Conservation (phyloP, 768 basidiomycete genomes). For the Leccinum subgranulosum region DNA sequence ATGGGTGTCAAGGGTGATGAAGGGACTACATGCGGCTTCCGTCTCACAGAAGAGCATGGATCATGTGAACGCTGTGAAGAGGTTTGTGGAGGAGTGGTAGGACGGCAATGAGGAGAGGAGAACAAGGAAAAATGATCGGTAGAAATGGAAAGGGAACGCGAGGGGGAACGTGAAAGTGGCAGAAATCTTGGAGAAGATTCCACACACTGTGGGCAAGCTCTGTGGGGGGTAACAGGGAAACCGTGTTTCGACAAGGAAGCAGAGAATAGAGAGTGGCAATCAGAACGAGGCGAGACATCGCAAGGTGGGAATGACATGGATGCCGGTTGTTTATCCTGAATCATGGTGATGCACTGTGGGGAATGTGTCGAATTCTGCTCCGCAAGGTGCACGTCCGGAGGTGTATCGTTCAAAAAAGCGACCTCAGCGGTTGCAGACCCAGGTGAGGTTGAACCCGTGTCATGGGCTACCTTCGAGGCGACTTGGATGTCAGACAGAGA, state of each 20-base stretch:
- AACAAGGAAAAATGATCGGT: constrained; percentile 11
- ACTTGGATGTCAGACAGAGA: constrained; percentile 8
- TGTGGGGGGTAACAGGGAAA: background rate
- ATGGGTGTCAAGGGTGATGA: constrained; percentile 24
- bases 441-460: background rate
- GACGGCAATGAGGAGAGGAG: constrained; percentile 11
- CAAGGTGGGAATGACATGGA: background rate
- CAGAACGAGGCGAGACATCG: constrained; percentile 4
- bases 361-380: background rate
- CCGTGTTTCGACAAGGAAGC: background rate
- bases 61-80: constrained; percentile 11
- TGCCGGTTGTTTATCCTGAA: background rate
- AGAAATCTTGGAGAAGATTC: constrained; percentile 1
- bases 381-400: background rate
- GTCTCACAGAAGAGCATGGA: constrained; percentile 1
- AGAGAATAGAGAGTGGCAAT: constrained; percentile 21
- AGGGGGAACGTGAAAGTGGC: background rate
- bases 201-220: background rate
- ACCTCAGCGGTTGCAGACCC: background rate
- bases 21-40: background rate
- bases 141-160: constrained; percentile 16
- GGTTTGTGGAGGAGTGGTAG: constrained; percentile 18
- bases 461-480: constrained; percentile 19
- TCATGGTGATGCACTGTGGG: background rate
- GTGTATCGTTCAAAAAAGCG: background rate